Percentiles rank a stretch among this genome's conserved stretches.
These are phyloP conservation scores for Mortierella sp. DNA, from an alignment of 371 early-diverging fungal species.

Conservation along the genomic window DNA sequence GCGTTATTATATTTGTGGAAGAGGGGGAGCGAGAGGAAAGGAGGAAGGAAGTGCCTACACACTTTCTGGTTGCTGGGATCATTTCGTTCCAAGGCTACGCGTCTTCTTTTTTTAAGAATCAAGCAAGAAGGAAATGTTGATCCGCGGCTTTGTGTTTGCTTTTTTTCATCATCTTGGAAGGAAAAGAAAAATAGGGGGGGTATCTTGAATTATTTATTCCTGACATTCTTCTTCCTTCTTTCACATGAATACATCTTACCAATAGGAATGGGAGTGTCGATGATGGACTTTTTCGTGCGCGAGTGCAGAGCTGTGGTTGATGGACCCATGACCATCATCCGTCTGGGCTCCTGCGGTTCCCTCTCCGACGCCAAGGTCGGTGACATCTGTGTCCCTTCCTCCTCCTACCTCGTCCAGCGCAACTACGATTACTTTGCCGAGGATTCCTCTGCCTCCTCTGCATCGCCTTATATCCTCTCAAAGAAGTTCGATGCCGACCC, in stretches of 20 bases:
- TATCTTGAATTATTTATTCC: background rate
- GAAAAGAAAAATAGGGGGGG: background rate
- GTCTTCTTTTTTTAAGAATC: background rate
- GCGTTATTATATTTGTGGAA: no score
- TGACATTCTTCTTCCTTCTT: constrained; percentile 3
- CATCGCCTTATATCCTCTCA: constrained; percentile 78
- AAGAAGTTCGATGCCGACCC: constrained; percentile 74
- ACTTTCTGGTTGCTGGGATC: no score
- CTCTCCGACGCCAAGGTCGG: constrained; percentile 74
- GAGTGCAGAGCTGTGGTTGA: constrained; percentile 89
- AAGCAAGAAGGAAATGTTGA: background rate
- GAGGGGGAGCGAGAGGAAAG: no score
- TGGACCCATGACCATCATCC: constrained; percentile 87
- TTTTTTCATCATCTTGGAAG: background rate
- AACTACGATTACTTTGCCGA: constrained; percentile 84
- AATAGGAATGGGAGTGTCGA: constrained; percentile 80
- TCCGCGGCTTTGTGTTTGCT: background rate
- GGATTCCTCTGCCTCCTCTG: constrained; percentile 33
- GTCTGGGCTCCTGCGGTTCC: constrained; percentile 95
- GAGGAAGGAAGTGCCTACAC: no score
- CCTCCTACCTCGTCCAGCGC: constrained; percentile 80
- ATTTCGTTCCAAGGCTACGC: no score
- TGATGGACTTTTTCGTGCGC: constrained; percentile 96
- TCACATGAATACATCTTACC: background rate
- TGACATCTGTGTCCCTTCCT: constrained; percentile 81